Conservation (phyloP, 2,329 filamentous ascomycete genomes). For the Anisogramma anomala region DNA sequence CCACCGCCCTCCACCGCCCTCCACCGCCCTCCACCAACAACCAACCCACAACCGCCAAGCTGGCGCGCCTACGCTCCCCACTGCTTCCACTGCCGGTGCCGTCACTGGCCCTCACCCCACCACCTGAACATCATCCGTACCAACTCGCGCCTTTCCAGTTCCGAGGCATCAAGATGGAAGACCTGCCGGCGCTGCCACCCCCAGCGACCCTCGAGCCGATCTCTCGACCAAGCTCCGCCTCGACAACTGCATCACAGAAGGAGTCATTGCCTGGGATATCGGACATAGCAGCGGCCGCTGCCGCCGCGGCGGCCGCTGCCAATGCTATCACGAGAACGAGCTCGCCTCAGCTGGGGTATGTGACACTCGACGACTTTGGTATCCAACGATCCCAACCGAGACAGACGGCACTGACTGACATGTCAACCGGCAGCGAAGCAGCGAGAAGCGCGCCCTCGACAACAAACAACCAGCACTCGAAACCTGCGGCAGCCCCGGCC, state of each 20-base stretch:
- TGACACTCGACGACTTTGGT: neutral
- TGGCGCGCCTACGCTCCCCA: constrained; percentile 18
- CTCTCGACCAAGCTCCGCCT: constrained; percentile 38
- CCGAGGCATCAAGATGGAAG: constrained; percentile 28
- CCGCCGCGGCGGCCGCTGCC: constrained; percentile 12
- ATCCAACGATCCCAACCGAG: too few relatives aligned
- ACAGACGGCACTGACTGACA: constrained; percentile 2
- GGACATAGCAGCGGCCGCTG: constrained; percentile 30
- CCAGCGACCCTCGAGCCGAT: constrained; percentile 33
- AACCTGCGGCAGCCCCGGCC: constrained; percentile 26
- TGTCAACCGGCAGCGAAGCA: constrained; percentile 13
- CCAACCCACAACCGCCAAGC: constrained; percentile 19
- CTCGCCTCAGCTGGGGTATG: constrained; percentile 29
- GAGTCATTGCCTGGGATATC: constrained; percentile 35
- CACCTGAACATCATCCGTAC: constrained; percentile 13
- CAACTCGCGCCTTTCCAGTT: constrained; percentile 16
- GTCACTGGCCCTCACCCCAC: constrained; percentile 15
- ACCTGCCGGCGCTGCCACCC: constrained; percentile 22
- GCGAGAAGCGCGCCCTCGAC: constrained; percentile 16
- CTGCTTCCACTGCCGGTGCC: constrained; percentile 15
- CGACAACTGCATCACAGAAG: constrained; percentile 32
- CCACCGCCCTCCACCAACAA: too few relatives aligned
- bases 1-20: too few relatives aligned
- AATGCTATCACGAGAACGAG: constrained; percentile 23
- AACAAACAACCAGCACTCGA: constrained; percentile 7